Evolutionary conservation across 306 rosid genomes (phyloP), one percentile per base, ranked within the genome.

Genomic region (Prunus salicina): DNA sequence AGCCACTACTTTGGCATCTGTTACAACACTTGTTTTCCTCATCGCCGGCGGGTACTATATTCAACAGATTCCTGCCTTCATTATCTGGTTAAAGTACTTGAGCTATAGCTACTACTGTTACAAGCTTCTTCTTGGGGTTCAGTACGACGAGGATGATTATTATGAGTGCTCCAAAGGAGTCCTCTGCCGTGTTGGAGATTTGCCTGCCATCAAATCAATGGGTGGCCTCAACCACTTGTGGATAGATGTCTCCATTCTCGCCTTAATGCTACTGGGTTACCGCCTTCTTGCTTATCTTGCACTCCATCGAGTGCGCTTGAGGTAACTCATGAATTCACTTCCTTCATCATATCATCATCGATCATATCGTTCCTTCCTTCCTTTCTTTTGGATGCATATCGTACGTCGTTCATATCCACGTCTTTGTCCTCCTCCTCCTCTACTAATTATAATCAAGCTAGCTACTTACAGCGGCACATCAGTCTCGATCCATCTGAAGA

Each of bases 41-140:
- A 95, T 95, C 53, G 99, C 97, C 20, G 99, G 99, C 30, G 99
- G 99, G 7, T 95, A 95, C 91, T 95, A 95, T 30, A 75, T 95
- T 61, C 97, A 92, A 64, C 97, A 88, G 56, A 95, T 95, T 78
- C 99, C 99, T 55, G 88, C 96, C 8, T 92, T 95, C 82, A 95
- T 95, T 8, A 88, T 86, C 5, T 95, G 99, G 99, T 84, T 95
- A 18, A 95, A 92, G 91, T 95, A 89, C 76, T 84, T 95, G 34
- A 95, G 99, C 84, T 95, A 95, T 45, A 95, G 99, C 86, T 95
- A 89, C 84, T 95, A 95, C 74, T 95, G 97, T 51, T 95, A 95
- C 93, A 95, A 90, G 86, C 97, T 95, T 30, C 91, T 95, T 63
- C 86, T 95, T 5, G 99, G 99, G 6, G 97, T 92, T 64, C 99